phyloP scores from a whole-genome alignment of 108 stramenopile species.

The Fragilaria crotonensis region DNA sequence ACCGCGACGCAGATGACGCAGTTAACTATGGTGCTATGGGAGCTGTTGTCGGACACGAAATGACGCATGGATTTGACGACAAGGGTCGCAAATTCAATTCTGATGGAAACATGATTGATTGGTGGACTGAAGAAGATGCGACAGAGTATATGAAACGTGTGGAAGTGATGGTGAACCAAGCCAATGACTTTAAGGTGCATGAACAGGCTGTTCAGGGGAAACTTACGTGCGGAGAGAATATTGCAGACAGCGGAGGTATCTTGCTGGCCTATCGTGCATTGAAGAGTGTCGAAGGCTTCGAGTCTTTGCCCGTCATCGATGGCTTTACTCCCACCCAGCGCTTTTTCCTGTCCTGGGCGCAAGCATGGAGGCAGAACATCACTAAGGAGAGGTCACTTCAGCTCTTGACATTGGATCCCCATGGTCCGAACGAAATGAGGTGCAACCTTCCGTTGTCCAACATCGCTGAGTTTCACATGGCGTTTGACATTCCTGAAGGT shows the following conservation, averaged over 20 bases:
- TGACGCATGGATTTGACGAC: slow-evolving; percentile 87
- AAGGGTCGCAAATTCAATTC: slow-evolving; percentile 78
- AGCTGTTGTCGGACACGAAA: slow-evolving; percentile 81
- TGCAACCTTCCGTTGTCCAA: slow-evolving; percentile 74
- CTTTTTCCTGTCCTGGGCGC: slow-evolving; percentile 72
- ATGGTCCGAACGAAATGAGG: slow-evolving; percentile 75
- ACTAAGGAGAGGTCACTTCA: slow-evolving; percentile 68
- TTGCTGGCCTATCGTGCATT: slow-evolving; percentile 52
- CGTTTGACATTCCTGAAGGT: slow-evolving; percentile 41
- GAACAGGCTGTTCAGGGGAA: slow-evolving; percentile 56
- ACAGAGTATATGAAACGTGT: slow-evolving; percentile 62
- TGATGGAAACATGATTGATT: slow-evolving; percentile 72
- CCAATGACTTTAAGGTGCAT: slow-evolving; percentile 54
- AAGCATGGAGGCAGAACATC: slow-evolving; percentile 71
- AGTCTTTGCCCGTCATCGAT: slow-evolving; percentile 23
- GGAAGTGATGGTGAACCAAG: slow-evolving; percentile 73
- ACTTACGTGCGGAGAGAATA: slow-evolving; percentile 76
- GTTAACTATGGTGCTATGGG: slow-evolving; percentile 79
- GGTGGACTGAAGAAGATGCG: slow-evolving; percentile 73
- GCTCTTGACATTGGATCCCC: slow-evolving; percentile 75
- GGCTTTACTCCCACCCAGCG: slow-evolving; percentile 65
- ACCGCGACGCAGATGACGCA: slow-evolving; percentile 65
- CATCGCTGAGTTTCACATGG: slow-evolving; percentile 68
- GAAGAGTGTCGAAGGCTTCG: slow-evolving; percentile 24
- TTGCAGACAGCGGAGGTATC: slow-evolving; percentile 71